These are phyloP conservation scores for Nakazawaea molendinolei DNA, from an alignment of 805 yeast genomes.

Conservation along the genomic window DNA sequence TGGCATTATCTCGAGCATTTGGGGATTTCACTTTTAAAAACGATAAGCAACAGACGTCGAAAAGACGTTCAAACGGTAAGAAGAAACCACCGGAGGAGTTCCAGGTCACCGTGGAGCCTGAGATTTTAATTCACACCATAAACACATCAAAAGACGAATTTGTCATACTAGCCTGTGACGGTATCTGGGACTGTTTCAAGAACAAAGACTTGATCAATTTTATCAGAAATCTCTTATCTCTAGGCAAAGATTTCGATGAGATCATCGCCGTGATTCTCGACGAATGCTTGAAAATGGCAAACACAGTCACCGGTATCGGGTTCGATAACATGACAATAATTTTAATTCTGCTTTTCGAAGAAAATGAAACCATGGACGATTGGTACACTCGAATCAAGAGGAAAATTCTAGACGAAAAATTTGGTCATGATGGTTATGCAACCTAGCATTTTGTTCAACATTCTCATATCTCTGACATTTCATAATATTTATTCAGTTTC, in stretches of 20 bases:
- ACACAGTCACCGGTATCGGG: constrained; percentile 71
- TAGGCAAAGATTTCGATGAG: constrained; percentile 52
- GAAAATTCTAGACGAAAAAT: constrained; percentile 28
- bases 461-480: too few species aligned
- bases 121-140: constrained; percentile 51
- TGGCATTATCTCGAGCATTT: constrained; percentile 52
- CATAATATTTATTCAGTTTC: too few species aligned
- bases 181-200: constrained; percentile 71
- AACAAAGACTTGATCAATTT: constrained; percentile 46
- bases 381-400: constrained; percentile 55
- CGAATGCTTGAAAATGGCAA: constrained; percentile 63
- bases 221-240: constrained; percentile 49
- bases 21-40: constrained; percentile 59
- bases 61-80: constrained; percentile 20
- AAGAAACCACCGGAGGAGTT: constrained; percentile 58
- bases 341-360: constrained; percentile 55
- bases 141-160: constrained; percentile 49
- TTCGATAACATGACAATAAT: constrained; percentile 77
- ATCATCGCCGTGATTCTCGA: constrained; percentile 56
- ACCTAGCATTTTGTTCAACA: too few species aligned
- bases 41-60: constrained; percentile 8
- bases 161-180: constrained; percentile 72
- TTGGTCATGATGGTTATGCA: constrained; percentile 18
- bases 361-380: constrained; percentile 34
- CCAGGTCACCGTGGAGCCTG: constrained; percentile 78